These are phyloP conservation scores for Mortierella antarctica DNA, from an alignment of 192 early-diverging fungal species.

Conservation along the genomic window DNA sequence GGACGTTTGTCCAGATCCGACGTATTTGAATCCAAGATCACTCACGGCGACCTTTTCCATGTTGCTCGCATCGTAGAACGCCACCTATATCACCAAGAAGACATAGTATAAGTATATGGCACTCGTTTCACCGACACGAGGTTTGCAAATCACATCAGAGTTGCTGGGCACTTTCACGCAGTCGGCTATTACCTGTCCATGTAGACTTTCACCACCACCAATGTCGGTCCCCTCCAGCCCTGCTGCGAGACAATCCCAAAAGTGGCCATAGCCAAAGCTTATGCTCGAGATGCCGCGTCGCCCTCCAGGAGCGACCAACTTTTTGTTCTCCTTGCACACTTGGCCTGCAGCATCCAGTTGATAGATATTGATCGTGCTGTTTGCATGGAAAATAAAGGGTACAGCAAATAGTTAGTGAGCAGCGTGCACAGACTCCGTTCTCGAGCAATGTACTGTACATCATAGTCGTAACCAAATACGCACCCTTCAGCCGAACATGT, in stretches of 20 bases:
- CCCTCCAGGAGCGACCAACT: not conserved
- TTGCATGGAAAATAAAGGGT: no score
- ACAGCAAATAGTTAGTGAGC: not conserved
- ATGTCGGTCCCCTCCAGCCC: slow-evolving; percentile 21
- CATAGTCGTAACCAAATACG: not conserved
- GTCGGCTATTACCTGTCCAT: slow-evolving; percentile 12
- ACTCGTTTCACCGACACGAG: no score
- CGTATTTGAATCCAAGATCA: slow-evolving; percentile 16
- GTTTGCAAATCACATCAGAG: no score
- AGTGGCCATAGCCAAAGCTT: slow-evolving; percentile 24
- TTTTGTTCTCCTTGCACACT: slow-evolving; percentile 5
- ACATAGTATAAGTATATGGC: not conserved
- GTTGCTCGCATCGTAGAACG: slow-evolving; percentile 31
- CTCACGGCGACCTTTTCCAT: not conserved
- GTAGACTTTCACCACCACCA: not conserved
- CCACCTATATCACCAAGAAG: slow-evolving; percentile 7
- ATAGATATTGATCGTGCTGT: slow-evolving; percentile 18
- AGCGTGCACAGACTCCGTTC: not conserved
- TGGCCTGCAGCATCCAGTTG: slow-evolving; percentile 10
- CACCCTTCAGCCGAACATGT: slow-evolving; percentile 30
- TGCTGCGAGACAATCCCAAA: slow-evolving; percentile 39
- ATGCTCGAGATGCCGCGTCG: slow-evolving; percentile 25
- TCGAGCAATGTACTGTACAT: not conserved
- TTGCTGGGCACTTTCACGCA: no score
- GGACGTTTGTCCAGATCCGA: not conserved